Evolutionary conservation across 1,284 basidiomycete genomes (phyloP), one percentile per base, ranked within the genome.

Genomic region (Cystobasidium pallidum): DNA sequence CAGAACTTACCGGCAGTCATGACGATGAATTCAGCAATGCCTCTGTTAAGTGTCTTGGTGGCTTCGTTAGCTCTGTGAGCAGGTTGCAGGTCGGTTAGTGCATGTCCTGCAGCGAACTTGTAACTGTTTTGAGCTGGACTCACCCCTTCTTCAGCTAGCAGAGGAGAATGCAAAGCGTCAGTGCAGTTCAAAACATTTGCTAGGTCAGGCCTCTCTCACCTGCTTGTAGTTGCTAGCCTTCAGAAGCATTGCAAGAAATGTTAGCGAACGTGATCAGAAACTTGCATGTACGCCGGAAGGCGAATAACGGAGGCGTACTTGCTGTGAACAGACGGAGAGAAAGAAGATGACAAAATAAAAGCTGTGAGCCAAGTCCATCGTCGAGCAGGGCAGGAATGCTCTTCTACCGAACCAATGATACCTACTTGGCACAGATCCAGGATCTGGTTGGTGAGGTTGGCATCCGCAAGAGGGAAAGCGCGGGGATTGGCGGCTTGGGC

Each of bases 1-100:
- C 66, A 30, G 7, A 61, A n/a, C 71, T 76, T 77, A 79, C 82
- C 83, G 75, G 94, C 96, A 73, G 96, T 96, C 83, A 99, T 86
- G 80, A 99, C 88, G 83, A 99, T 95, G 84, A 99, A 92, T 84
- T 99, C 96, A 78, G 94, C 91, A 79, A 98, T 94, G 84, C 96
- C 95, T 80, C 96, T 91, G 83, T 99, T 99, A 76, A 99, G 87
- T 28, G 96, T 99, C 86, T 79, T 79, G 68, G 78, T 79, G 41
- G 82, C 82, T 86, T 96, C 93, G 82, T 96, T 96, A 51, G 93
- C 93, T 76, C 95, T 99, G 66, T 34, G 24, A 26, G 32, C 21
- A n/a, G 32, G 43, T 36, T 26, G 13, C 32, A 52, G n/a, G n/a
- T 55, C 13, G 26, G 47, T 28, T 30, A 52, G 32, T 17, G 45